Percentiles rank a stretch among this genome's conserved stretches.
phyloP scores from a whole-genome alignment of 768 basidiomycete genomes.

The Tricholoma matsutake region DNA sequence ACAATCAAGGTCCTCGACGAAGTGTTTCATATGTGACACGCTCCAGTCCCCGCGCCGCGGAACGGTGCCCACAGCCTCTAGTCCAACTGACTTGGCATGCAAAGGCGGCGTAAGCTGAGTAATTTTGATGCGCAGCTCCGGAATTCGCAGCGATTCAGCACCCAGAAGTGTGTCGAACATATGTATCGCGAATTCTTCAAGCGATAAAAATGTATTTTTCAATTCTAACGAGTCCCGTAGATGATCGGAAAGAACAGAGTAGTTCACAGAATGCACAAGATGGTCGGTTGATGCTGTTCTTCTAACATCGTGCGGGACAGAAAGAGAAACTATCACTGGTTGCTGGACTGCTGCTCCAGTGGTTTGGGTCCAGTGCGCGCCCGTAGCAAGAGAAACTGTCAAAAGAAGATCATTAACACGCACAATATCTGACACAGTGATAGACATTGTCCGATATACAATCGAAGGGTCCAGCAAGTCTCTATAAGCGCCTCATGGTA shows the following conservation, averaged over 20 bases:
- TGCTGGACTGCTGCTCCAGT: slow-evolving; percentile 38
- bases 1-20: slow-evolving; percentile 43
- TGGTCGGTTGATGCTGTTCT: slow-evolving; percentile 50
- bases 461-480: no score
- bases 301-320: slow-evolving; percentile 48
- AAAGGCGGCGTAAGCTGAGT: slow-evolving; percentile 49
- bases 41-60: slow-evolving; percentile 17
- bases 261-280: slow-evolving; percentile 61
- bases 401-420: slow-evolving; percentile 48
- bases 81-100: slow-evolving; percentile 42
- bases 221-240: slow-evolving; percentile 26
- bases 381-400: slow-evolving; percentile 36
- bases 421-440: slow-evolving; percentile 28
- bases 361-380: slow-evolving; percentile 44
- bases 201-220: slow-evolving; percentile 31
- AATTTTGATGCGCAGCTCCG: slow-evolving; percentile 40
- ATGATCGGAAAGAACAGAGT: slow-evolving; percentile 43
- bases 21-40: slow-evolving; percentile 16
- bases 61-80: slow-evolving; percentile 35
- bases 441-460: background rate
- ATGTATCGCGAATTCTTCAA: slow-evolving; percentile 45
- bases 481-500: no score
- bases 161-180: slow-evolving; percentile 38
- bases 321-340: slow-evolving; percentile 50
- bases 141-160: slow-evolving; percentile 27